Evolutionary conservation across 257 asterid species (phyloP).

Genomic region (Solanum appendiculatum): DNA sequence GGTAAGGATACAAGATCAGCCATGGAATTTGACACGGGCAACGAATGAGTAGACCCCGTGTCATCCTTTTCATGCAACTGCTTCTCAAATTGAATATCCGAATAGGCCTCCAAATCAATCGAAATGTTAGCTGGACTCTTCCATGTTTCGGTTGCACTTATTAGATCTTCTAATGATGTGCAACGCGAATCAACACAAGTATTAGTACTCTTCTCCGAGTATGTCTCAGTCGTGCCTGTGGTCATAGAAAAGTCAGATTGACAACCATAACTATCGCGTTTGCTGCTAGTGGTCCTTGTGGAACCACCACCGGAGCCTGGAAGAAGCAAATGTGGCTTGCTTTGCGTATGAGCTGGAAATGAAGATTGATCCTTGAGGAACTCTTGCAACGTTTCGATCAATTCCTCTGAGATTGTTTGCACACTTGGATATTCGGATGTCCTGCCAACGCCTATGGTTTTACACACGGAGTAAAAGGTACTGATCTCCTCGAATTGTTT

Average conservation of each 20-base stretch:
- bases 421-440: conserved; percentile 64
- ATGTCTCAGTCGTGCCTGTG: conserved; percentile 13
- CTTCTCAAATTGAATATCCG: conserved; percentile 8
- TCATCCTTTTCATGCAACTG: conserved; percentile 23
- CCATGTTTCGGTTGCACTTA: conserved; percentile 48
- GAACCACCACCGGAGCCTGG: background rate
- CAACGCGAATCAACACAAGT: conserved; percentile 23
- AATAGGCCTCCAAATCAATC: conserved; percentile 59
- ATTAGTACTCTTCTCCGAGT: conserved; percentile 12
- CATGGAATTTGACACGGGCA: conserved; percentile 30
- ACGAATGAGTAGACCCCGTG: conserved; percentile 45
- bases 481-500: conserved; percentile 63
- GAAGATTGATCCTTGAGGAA: conserved; percentile 79
- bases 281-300: background rate
- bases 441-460: conserved; percentile 58
- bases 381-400: conserved; percentile 60
- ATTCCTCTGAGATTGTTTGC: conserved; percentile 54
- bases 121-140: conserved; percentile 47
- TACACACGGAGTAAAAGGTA: conserved; percentile 44
- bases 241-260: conserved; percentile 40
- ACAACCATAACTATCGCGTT: conserved; percentile 22
- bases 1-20: conserved; percentile 52
- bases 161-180: conserved; percentile 65
- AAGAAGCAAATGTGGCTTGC: background rate
- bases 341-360: conserved; percentile 21